phyloP scores from a whole-genome alignment of 805 yeast genomes.

The Danielia reshetovae region DNA sequence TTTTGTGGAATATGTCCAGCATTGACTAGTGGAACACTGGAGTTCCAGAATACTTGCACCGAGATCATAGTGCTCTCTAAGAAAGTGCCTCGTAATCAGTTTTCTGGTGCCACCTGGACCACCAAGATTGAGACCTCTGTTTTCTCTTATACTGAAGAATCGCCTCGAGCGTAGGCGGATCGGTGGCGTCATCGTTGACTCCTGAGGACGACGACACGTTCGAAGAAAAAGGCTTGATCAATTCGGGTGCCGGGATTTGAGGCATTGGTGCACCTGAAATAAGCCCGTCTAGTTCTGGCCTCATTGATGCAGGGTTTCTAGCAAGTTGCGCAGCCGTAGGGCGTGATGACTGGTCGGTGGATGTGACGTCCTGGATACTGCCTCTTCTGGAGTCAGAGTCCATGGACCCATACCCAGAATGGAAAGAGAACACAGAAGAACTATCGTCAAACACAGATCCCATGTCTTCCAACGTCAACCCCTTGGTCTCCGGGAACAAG shows the following conservation, averaged over 20 bases:
- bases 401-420: slow-evolving; percentile 25
- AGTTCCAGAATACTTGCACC: too few relatives aligned
- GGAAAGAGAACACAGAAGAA: slow-evolving; percentile 41
- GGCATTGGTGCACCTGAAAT: slow-evolving; percentile 28
- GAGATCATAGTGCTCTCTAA: not conserved
- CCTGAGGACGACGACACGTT: slow-evolving; percentile 11
- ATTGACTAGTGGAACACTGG: too few relatives aligned
- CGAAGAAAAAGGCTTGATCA: slow-evolving; percentile 13
- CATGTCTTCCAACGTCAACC: slow-evolving; percentile 86
- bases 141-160: slow-evolving; percentile 9
- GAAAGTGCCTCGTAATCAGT: slow-evolving; percentile 9
- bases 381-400: slow-evolving; percentile 9
- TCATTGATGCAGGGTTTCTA: slow-evolving; percentile 32
- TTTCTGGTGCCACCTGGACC: not conserved
- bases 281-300: slow-evolving; percentile 30
- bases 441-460: slow-evolving; percentile 77
- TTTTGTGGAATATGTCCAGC: too few relatives aligned
- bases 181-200: slow-evolving; percentile 15
- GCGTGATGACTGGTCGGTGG: slow-evolving; percentile 4
- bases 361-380: slow-evolving; percentile 5
- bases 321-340: slow-evolving; percentile 41
- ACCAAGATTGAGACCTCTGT: slow-evolving; percentile 9
- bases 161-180: slow-evolving; percentile 15
- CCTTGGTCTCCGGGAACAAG: slow-evolving; percentile 87
- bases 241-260: slow-evolving; percentile 7